Conservation (phyloP, 345 rosid genomes). For the Iberis pinnata region DNA sequence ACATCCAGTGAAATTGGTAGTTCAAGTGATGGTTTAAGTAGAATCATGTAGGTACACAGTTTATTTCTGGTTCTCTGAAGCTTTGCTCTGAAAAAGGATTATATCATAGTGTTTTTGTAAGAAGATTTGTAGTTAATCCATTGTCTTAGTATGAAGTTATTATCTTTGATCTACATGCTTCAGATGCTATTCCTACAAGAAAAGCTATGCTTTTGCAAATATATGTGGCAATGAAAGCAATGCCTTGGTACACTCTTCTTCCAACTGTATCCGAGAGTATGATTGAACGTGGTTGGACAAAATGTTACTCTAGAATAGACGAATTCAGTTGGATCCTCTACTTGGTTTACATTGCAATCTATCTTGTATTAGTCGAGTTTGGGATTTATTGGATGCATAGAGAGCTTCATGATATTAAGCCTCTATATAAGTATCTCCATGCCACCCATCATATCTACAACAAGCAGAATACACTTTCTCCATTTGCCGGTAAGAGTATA, state of each 20-base stretch:
- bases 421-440: slow-evolving; percentile 74
- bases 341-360: slow-evolving; percentile 36
- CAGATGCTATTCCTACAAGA: slow-evolving; percentile 72
- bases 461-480: slow-evolving; percentile 89
- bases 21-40: no score
- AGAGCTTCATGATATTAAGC: slow-evolving; percentile 74
- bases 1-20: no score
- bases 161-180: slow-evolving; percentile 1
- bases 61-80: no score
- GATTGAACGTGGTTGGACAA: slow-evolving; percentile 83
- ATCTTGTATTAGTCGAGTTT: slow-evolving; percentile 73
- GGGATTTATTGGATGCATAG: slow-evolving; percentile 82
- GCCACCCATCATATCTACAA: slow-evolving; percentile 81
- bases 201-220: slow-evolving; percentile 78
- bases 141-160: no score
- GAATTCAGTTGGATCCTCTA: slow-evolving; percentile 56
- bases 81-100: no score
- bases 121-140: no score
- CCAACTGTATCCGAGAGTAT: slow-evolving; percentile 70
- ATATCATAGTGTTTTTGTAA: no score
- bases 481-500: slow-evolving; percentile 53
- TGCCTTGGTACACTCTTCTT: slow-evolving; percentile 71
- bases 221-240: slow-evolving; percentile 74
- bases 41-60: no score
- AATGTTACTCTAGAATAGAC: slow-evolving; percentile 45